These are phyloP conservation scores for Solanum tarijense DNA, from an alignment of 257 asterid genomes.

Conservation along the genomic window DNA sequence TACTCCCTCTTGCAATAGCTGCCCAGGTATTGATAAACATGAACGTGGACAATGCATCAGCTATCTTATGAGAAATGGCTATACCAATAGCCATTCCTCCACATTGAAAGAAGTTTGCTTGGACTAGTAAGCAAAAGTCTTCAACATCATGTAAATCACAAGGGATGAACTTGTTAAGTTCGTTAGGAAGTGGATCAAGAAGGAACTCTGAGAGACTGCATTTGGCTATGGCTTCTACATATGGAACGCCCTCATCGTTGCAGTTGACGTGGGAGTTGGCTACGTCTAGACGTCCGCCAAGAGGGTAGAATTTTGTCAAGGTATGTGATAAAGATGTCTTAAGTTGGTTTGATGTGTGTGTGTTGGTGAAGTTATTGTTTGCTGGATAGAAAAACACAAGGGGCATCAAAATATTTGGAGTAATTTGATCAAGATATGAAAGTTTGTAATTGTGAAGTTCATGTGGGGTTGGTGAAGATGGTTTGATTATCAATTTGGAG, in stretches of 20 bases:
- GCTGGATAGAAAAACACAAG: constrained; percentile 25
- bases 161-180: constrained; percentile 30
- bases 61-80: constrained; percentile 29
- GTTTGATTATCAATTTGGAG: constrained; percentile 24
- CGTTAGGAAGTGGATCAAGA: constrained; percentile 8
- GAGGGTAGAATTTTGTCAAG: constrained; percentile 34
- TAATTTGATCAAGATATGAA: constrained; percentile 39
- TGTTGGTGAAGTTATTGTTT: constrained; percentile 1
- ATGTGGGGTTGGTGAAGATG: constrained; percentile 34
- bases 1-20: constrained; percentile 7
- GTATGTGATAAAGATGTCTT: constrained; percentile 29
- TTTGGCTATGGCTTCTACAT: constrained; percentile 19
- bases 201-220: constrained; percentile 15
- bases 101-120: constrained; percentile 25
- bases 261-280: constrained; percentile 23
- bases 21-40: constrained; percentile 34
- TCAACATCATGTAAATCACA: constrained; percentile 9
- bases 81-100: constrained; percentile 33
- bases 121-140: constrained; percentile 7
- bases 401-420: constrained; percentile 19
- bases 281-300: constrained; percentile 28
- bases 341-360: constrained; percentile 12
- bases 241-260: constrained; percentile 33
- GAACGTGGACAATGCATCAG: constrained; percentile 21
- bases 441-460: constrained; percentile 16